Conservation (phyloP, 2,329 filamentous ascomycete species). For the Shiraia bambusicola region DNA sequence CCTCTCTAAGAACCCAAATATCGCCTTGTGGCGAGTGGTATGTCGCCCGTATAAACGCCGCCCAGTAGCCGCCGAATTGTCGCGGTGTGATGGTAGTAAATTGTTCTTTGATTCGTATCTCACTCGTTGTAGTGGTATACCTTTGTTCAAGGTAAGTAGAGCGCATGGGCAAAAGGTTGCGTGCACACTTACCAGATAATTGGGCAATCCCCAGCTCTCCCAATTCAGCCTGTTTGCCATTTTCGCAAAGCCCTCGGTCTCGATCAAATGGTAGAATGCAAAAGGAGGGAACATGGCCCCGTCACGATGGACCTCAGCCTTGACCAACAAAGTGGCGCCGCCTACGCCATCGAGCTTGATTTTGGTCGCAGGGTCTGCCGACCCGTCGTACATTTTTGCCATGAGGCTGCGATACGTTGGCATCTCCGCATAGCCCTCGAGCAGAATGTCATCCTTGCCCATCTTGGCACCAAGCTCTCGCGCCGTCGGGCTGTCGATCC, state of each 20-base stretch:
- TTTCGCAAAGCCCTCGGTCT: slow-evolving; percentile 96
- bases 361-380: slow-evolving; percentile 57
- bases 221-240: slow-evolving; percentile 91
- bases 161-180: too few species aligned
- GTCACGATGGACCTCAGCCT: slow-evolving; percentile 94
- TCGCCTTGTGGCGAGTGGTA: slow-evolving; percentile 6
- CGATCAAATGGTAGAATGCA: slow-evolving; percentile 92
- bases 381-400: slow-evolving; percentile 71
- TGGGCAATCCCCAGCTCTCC: slow-evolving; percentile 83
- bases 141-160: slow-evolving; percentile 47
- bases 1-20: slow-evolving; percentile 1
- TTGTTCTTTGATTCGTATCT: slow-evolving; percentile 1
- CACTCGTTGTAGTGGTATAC: slow-evolving; percentile 91
- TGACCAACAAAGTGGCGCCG: slow-evolving; percentile 87
- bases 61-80: slow-evolving; percentile 28
- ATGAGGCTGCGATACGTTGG: slow-evolving; percentile 89
- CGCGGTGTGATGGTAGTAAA: slow-evolving; percentile 12
- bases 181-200: slow-evolving; percentile 76
- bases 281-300: slow-evolving; percentile 99
- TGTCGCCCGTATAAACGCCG: slow-evolving; percentile 29
- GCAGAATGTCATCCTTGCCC: slow-evolving; percentile 86
- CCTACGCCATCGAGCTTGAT: slow-evolving; percentile 89
- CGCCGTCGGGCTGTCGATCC: slow-evolving; percentile 85
- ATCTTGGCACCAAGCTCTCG: slow-evolving; percentile 74
- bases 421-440: slow-evolving; percentile 93